phyloP scores from a whole-genome alignment of 2,329 filamentous ascomycete species.

The Coniochaeta prunicola region DNA sequence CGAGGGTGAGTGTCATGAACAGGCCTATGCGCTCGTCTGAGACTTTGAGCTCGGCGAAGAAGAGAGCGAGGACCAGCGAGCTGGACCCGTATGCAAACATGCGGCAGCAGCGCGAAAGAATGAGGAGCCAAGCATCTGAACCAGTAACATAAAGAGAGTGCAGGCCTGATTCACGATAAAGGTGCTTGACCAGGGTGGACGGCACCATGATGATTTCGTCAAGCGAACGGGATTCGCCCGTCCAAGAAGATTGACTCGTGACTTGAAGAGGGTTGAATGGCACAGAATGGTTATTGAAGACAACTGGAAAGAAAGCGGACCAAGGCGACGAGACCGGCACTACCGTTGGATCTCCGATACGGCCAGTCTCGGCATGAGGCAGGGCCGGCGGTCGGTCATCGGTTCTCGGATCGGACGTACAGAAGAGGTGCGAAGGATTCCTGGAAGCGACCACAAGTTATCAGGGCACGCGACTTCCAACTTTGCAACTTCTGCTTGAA shows the following conservation, averaged over 20 bases:
- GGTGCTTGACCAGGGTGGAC: background rate
- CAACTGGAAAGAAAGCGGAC: background rate
- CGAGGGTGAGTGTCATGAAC: conserved; percentile 57
- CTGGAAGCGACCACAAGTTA: background rate
- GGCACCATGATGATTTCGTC: background rate
- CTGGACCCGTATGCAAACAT: conserved; percentile 59
- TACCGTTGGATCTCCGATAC: background rate
- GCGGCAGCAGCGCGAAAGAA: conserved; percentile 42
- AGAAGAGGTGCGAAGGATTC: background rate
- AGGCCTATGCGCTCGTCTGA: conserved; percentile 53
- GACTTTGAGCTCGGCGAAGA: conserved; percentile 47
- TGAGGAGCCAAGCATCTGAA: conserved; percentile 45
- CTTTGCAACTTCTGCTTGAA: background rate
- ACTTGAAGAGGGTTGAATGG: background rate
- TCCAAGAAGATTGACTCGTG: background rate
- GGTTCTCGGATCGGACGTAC: background rate
- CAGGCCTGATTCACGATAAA: conserved; percentile 40
- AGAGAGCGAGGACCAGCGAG: conserved; percentile 54
- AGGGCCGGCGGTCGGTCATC: background rate
- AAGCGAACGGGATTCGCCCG: background rate
- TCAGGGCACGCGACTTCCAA: too few species aligned
- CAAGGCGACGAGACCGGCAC: background rate
- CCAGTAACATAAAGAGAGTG: conserved; percentile 37
- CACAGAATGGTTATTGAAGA: background rate
- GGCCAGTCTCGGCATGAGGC: background rate